Conservation (phyloP, 495 filamentous ascomycete genomes). For the Aspergillus kassunensis region DNA sequence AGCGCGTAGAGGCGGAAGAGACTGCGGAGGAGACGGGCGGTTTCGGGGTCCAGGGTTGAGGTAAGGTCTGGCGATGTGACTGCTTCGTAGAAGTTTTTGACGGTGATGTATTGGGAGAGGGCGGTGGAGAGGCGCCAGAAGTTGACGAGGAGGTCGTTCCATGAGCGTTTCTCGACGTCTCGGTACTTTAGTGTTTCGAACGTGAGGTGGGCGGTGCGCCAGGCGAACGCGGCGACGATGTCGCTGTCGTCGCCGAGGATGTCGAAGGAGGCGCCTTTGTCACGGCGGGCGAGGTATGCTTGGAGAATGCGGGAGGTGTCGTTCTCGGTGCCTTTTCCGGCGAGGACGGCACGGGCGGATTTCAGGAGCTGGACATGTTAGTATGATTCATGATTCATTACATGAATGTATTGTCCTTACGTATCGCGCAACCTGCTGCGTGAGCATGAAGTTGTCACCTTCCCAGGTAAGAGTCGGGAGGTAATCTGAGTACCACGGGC, state of each 20-base stretch:
- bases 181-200: conserved; percentile 69
- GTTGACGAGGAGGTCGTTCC: conserved; percentile 69
- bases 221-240: conserved; percentile 65
- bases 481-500: conserved; percentile 63
- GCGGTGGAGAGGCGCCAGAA: conserved; percentile 68
- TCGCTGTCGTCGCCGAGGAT: conserved; percentile 59
- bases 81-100: conserved; percentile 70
- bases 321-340: conserved; percentile 50
- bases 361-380: conserved; percentile 45
- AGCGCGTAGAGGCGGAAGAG: conserved; percentile 65
- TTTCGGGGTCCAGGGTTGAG: conserved; percentile 48
- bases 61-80: conserved; percentile 46
- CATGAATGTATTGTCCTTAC: conserved; percentile 27
- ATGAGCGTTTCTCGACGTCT: conserved; percentile 63
- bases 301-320: conserved; percentile 57
- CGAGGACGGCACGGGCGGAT: conserved; percentile 58
- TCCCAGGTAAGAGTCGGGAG: conserved; percentile 62
- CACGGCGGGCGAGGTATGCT: conserved; percentile 54
- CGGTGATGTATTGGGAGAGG: conserved; percentile 64
- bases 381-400: background rate
- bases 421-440: conserved; percentile 73
- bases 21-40: conserved; percentile 50
- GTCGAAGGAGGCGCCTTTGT: conserved; percentile 66
- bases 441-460: conserved; percentile 76
- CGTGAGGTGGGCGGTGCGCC: conserved; percentile 63